Conservation (phyloP, 768 basidiomycete genomes). For the Polyporus arcularius region DNA sequence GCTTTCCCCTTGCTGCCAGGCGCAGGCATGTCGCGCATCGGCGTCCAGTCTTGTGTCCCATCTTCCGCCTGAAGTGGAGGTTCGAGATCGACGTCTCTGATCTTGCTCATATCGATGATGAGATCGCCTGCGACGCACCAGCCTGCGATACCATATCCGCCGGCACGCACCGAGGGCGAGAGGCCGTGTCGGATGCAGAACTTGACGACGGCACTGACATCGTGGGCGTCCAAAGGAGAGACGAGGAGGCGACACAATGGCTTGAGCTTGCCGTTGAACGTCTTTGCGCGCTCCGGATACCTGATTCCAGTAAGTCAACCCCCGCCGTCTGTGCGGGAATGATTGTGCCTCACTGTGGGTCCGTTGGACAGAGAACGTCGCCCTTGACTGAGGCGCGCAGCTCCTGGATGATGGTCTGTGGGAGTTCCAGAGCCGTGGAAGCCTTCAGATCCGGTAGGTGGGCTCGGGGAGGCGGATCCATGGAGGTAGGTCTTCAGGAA, state of each 20-base stretch:
- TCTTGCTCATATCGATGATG: conserved; percentile 74
- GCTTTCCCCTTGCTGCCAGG: conserved; percentile 59
- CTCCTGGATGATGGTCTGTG: conserved; percentile 16
- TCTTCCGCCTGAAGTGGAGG: conserved; percentile 37
- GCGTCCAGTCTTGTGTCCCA: conserved; percentile 50
- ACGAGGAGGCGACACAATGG: conserved; percentile 38
- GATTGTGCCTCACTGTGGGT: conserved; percentile 15
- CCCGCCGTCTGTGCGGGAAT: too few species aligned
- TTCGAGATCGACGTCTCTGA: conserved; percentile 72
- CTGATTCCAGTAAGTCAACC: conserved; percentile 10
- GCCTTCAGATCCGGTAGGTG: not conserved
- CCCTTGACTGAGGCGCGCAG: conserved; percentile 21
- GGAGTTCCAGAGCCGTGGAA: not conserved
- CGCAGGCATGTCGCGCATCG: conserved; percentile 55
- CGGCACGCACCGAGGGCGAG: conserved; percentile 82
- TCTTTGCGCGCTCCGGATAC: conserved; percentile 26
- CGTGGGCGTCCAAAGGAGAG: conserved; percentile 75
- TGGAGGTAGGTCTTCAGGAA: not conserved
- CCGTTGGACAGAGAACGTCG: conserved; percentile 17
- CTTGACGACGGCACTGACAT: conserved; percentile 75
- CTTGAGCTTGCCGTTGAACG: conserved; percentile 32
- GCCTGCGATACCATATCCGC: conserved; percentile 89
- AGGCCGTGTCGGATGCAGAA: conserved; percentile 75
- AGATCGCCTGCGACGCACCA: conserved; percentile 88
- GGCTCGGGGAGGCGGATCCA: not conserved